These are phyloP conservation scores for Leccinum pellstonianum DNA, from an alignment of 768 basidiomycete genomes.

Conservation along the genomic window DNA sequence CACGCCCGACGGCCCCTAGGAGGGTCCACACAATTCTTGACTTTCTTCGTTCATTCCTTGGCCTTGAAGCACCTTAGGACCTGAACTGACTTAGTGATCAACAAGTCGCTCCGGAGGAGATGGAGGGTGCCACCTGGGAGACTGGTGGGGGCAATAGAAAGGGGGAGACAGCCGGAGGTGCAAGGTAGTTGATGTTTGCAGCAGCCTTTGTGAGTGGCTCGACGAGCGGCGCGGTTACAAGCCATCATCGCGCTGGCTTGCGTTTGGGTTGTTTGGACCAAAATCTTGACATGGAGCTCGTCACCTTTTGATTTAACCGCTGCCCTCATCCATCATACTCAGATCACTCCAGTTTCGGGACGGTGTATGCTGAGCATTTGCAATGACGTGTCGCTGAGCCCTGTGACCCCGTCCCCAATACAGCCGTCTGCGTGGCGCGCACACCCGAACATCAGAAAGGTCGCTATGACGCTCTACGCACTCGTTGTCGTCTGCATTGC, in stretches of 20 bases:
- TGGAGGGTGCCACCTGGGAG: no score
- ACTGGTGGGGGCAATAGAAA: no score
- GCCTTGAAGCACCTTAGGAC: no score
- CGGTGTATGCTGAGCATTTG: conserved; percentile 27
- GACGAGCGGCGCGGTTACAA: conserved; percentile 12
- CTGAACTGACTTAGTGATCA: no score
- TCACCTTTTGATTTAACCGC: conserved; percentile 32
- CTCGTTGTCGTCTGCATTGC: conserved; percentile 20
- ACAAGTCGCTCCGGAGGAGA: no score
- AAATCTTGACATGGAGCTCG: conserved; percentile 33
- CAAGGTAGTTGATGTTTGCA: no score
- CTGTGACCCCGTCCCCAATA: conserved; percentile 10
- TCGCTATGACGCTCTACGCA: conserved; percentile 23
- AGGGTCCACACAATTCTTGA: no score
- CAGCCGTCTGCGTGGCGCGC: conserved; percentile 32
- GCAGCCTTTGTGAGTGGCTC: no score
- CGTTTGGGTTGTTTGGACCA: conserved; percentile 16
- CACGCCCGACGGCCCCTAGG: no score
- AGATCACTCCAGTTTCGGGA: conserved; percentile 17
- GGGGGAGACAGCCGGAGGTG: no score
- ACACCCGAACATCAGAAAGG: conserved; percentile 22
- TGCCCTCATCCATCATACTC: conserved; percentile 29
- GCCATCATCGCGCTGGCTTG: conserved; percentile 27
- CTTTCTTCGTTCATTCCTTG: no score
- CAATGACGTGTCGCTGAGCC: conserved; percentile 3